Conservation (phyloP, 140 eudicot species). For the Erigeron philadelphicus region DNA sequence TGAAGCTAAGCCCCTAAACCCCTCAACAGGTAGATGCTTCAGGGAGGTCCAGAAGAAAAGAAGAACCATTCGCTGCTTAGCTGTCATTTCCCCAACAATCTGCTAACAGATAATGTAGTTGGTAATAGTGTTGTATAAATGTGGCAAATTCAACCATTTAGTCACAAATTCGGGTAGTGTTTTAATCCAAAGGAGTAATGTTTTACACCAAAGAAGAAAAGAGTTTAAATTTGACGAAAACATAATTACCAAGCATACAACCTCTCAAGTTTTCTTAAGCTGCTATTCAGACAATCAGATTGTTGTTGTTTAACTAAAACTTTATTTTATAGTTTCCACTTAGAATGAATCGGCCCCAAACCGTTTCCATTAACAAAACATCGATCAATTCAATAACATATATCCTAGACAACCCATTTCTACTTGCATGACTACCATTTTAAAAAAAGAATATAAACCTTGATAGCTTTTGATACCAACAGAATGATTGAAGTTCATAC, state of each 20-base stretch:
- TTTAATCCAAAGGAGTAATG: neutral
- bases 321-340: no score
- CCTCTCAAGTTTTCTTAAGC: neutral
- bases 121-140: neutral
- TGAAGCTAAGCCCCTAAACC: conserved; percentile 78
- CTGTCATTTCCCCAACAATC: conserved; percentile 64
- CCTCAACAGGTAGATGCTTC: conserved; percentile 72
- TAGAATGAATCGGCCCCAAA: no score
- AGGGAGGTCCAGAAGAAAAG: conserved; percentile 93
- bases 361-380: no score
- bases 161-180: neutral
- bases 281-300: neutral
- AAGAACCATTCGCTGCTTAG: conserved; percentile 53
- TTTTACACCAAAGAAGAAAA: neutral
- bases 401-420: no score
- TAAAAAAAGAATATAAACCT: no score
- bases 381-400: no score
- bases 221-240: neutral
- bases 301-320: neutral
- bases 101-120: conserved; percentile 20
- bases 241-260: no score
- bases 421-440: no score
- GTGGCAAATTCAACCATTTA: neutral
- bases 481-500: no score
- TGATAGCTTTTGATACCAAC: no score